A percentile compares a stretch with the other conserved stretches of the same genome.
Evolutionary conservation across 2,329 filamentous ascomycete genomes (phyloP).

Genomic region (Aspergillus tubingensis): DNA sequence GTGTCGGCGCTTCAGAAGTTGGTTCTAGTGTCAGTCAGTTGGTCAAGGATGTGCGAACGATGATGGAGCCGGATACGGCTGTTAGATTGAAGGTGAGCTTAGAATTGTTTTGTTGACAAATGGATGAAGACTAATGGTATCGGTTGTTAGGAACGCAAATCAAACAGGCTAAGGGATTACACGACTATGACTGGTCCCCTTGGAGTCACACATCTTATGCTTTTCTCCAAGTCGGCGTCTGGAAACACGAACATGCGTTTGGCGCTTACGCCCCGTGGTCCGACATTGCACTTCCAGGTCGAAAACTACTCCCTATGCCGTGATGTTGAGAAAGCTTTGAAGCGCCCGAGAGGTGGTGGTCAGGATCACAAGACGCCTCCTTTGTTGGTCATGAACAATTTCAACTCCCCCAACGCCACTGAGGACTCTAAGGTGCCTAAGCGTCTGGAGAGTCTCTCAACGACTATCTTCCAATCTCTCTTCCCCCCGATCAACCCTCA

Average conservation of each 20-base stretch:
- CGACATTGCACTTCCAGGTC: conserved; percentile 90
- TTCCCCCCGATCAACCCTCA: conserved; percentile 96
- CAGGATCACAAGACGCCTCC: conserved; percentile 86
- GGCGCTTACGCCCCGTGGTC: conserved; percentile 82
- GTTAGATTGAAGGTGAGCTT: conserved; percentile 68
- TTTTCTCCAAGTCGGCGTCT: conserved; percentile 85
- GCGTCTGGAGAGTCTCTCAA: conserved; percentile 89
- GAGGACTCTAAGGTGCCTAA: conserved; percentile 73
- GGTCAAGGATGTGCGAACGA: conserved; percentile 82
- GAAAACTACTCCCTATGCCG: conserved; percentile 93
- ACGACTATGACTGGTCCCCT: conserved; percentile 93
- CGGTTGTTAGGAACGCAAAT: conserved; percentile 67
- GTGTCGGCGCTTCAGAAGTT: conserved; percentile 90
- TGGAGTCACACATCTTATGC: conserved; percentile 86
- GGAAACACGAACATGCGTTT: conserved; percentile 93
- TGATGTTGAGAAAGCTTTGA: conserved; percentile 81
- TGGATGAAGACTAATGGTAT: background rate
- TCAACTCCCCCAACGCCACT: conserved; percentile 64
- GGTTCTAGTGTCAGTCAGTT: conserved; percentile 89
- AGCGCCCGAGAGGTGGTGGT: conserved; percentile 76
- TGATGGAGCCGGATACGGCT: conserved; percentile 96
- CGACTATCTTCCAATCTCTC: conserved; percentile 91
- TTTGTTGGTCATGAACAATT: conserved; percentile 98
- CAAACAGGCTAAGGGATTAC: conserved; percentile 88
- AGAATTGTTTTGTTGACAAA: background rate